Conservation (phyloP, 2,329 filamentous ascomycete species). For the Neoscytalidium dimidiatum region DNA sequence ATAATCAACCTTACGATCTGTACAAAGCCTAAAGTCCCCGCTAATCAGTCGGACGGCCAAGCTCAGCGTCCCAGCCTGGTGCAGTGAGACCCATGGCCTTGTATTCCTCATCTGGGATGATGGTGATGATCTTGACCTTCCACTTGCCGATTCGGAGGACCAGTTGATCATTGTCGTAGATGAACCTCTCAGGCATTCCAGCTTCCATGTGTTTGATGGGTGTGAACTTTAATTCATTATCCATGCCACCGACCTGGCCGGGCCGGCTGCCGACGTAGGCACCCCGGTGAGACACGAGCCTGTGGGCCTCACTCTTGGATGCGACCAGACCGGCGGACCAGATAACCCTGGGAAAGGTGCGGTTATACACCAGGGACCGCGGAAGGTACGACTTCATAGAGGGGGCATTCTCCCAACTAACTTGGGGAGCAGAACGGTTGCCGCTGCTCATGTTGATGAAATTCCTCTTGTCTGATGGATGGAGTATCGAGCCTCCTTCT, state of each 20-base stretch:
- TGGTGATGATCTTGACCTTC: slow-evolving; percentile 59
- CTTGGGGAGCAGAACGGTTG: slow-evolving; percentile 28
- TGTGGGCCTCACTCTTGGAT: slow-evolving; percentile 60
- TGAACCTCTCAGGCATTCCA: slow-evolving; percentile 58
- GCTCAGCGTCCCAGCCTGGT: slow-evolving; percentile 48
- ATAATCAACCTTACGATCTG: not conserved
- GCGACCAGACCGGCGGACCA: slow-evolving; percentile 60
- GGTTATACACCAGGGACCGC: slow-evolving; percentile 53
- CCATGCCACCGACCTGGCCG: slow-evolving; percentile 45
- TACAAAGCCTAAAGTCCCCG: not conserved
- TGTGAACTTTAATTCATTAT: slow-evolving; percentile 60
- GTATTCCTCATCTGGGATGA: slow-evolving; percentile 58
- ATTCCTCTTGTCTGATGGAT: slow-evolving; percentile 20
- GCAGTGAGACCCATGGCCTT: slow-evolving; percentile 46
- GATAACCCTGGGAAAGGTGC: slow-evolving; percentile 62
- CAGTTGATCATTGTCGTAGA: slow-evolving; percentile 59
- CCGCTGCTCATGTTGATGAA: slow-evolving; percentile 32
- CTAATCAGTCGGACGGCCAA: too few relatives aligned
- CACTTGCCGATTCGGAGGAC: slow-evolving; percentile 61
- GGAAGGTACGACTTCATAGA: slow-evolving; percentile 56
- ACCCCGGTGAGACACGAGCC: slow-evolving; percentile 57
- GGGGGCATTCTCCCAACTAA: not conserved
- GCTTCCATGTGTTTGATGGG: slow-evolving; percentile 62
- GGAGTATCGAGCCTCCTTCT: not conserved
- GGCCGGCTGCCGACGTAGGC: slow-evolving; percentile 63